Percentiles rank a stretch among this genome's conserved stretches.
phyloP scores from a whole-genome alignment of 2,329 filamentous ascomycete genomes.

The Gaeumannomyces tritici region DNA sequence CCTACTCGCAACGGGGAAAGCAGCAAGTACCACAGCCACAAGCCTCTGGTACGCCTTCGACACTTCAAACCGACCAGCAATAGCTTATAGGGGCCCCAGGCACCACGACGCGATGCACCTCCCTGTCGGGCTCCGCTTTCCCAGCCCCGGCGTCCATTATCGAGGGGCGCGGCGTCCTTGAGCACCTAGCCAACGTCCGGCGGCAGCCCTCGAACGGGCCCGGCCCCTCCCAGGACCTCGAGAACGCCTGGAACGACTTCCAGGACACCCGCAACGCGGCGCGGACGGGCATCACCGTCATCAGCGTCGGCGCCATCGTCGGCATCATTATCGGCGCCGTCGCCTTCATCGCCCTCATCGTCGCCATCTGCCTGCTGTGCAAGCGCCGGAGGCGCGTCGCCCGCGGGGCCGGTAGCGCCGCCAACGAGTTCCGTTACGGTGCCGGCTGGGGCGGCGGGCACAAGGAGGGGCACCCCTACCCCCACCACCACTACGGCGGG shows the following conservation, averaged over 20 bases:
- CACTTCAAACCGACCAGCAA: neutral
- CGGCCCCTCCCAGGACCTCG: neutral
- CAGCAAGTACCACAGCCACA: neutral
- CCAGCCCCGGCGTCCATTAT: neutral
- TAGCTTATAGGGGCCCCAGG: too few relatives aligned
- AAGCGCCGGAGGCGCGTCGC: neutral
- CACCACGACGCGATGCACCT: neutral
- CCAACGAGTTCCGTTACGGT: neutral
- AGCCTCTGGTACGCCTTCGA: neutral
- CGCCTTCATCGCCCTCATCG: neutral
- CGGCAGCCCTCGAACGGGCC: neutral
- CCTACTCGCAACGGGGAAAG: too few relatives aligned
- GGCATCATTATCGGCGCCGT: conserved; percentile 2
- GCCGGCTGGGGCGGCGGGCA: too few relatives aligned
- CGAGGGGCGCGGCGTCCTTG: too few relatives aligned
- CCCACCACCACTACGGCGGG: neutral
- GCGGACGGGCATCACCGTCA: neutral
- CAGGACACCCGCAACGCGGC: neutral
- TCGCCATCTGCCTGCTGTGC: neutral
- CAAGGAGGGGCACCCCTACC: neutral
- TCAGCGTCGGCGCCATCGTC: conserved; percentile 4
- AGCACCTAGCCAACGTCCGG: neutral
- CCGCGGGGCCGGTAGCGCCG: neutral
- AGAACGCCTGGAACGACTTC: neutral
- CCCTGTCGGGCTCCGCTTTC: neutral